Conservation (phyloP, 2,329 filamentous ascomycete species). For the Akanthomyces uredinophilus region DNA sequence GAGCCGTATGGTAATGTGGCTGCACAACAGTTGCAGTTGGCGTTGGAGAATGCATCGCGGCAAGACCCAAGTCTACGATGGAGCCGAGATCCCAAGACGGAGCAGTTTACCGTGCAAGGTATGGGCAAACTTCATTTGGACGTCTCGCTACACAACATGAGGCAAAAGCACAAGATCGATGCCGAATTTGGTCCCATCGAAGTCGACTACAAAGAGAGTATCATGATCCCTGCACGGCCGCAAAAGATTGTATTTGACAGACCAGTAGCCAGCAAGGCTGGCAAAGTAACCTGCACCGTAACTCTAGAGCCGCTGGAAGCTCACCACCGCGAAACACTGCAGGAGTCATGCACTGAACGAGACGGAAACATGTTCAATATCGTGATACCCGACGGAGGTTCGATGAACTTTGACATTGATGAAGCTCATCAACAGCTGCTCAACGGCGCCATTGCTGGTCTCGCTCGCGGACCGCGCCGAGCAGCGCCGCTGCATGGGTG, state of each 20-base stretch:
- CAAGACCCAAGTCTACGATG: constrained; percentile 92
- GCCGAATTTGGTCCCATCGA: constrained; percentile 85
- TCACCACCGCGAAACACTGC: constrained; percentile 32
- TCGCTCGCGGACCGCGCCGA: constrained; percentile 78
- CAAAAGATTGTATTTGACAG: constrained; percentile 67
- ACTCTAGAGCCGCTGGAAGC: constrained; percentile 56
- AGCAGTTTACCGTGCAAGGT: constrained; percentile 86
- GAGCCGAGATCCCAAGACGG: constrained; percentile 79
- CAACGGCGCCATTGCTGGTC: constrained; percentile 76
- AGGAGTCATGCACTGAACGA: constrained; percentile 42
- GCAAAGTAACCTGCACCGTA: constrained; percentile 71
- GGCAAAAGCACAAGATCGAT: constrained; percentile 84
- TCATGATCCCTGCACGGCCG: constrained; percentile 52
- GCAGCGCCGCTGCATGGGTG: constrained; percentile 76
- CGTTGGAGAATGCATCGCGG: constrained; percentile 70
- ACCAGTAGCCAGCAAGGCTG: constrained; percentile 71
- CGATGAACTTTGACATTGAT: constrained; percentile 44
- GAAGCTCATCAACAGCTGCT: constrained; percentile 56
- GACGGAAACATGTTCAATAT: constrained; percentile 67
- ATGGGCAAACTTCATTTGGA: constrained; percentile 97
- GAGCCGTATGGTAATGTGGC: constrained; percentile 74
- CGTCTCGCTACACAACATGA: constrained; percentile 80
- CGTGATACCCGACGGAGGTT: constrained; percentile 46
- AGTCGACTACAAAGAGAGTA: constrained; percentile 88
- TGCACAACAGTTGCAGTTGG: constrained; percentile 72